These are phyloP conservation scores for Juglanconis oblonga DNA, from an alignment of 2,329 filamentous ascomycete genomes.

Conservation along the genomic window DNA sequence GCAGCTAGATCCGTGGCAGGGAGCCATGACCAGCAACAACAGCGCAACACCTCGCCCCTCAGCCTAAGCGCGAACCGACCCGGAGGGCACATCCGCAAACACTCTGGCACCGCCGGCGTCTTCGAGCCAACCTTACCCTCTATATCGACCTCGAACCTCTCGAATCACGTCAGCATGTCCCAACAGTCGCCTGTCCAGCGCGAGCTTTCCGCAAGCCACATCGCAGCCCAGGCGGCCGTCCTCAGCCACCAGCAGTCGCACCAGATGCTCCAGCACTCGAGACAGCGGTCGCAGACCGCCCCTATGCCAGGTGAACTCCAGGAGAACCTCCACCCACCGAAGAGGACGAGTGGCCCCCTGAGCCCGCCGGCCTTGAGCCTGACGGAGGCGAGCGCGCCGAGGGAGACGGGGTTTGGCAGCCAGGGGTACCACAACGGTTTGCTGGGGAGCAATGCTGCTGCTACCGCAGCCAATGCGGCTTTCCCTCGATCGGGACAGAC, in stretches of 20 bases:
- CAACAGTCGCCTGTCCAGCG: conserved; percentile 40
- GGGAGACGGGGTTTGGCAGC: conserved; percentile 51
- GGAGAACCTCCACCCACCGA: conserved; percentile 32
- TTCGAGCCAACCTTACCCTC: conserved; percentile 73
- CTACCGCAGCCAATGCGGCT: conserved; percentile 70
- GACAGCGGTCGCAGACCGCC: conserved; percentile 73
- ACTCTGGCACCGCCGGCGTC: conserved; percentile 71
- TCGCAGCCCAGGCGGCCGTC: conserved; percentile 75
- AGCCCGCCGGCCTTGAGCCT: conserved; percentile 63
- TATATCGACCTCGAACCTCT: conserved; percentile 52
- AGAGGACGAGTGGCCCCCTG: conserved; percentile 47
- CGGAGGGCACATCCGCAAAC: conserved; percentile 54
- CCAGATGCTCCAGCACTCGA: conserved; percentile 43
- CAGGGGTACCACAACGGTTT: conserved; percentile 60
- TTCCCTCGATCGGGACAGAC: conserved; percentile 64
- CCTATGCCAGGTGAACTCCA: conserved; percentile 52
- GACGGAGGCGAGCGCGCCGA: conserved; percentile 62
- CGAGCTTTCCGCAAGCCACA: conserved; percentile 65
- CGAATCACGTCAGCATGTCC: conserved; percentile 45
- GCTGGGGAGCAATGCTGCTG: conserved; percentile 57
- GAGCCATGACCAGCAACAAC: conserved; percentile 19
- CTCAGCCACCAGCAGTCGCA: conserved; percentile 57
- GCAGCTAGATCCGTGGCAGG: conserved; percentile 18
- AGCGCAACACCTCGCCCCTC: conserved; percentile 40
- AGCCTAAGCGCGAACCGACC: conserved; percentile 32